Conservation (phyloP, 2,329 filamentous ascomycete genomes). For the Arthrobotrys sphaeroides region DNA sequence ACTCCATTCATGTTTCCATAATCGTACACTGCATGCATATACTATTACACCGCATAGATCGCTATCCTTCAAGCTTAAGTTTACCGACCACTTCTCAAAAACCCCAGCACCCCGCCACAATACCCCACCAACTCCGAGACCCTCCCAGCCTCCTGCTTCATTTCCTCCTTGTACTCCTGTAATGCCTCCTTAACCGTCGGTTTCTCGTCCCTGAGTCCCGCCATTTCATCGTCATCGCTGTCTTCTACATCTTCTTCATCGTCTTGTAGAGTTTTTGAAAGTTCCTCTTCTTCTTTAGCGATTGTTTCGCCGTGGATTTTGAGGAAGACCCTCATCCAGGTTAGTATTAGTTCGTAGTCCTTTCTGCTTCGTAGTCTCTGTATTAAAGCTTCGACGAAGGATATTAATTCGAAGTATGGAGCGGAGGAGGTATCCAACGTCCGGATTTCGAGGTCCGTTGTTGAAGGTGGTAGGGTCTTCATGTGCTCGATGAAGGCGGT, state of each 20-base stretch:
- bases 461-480: constrained; percentile 81
- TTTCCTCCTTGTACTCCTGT: constrained; percentile 74
- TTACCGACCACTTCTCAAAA: constrained; percentile 71
- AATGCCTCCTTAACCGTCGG: constrained; percentile 66
- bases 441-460: constrained; percentile 88
- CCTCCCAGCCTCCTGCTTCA: constrained; percentile 75
- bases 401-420: constrained; percentile 74
- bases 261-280: constrained; percentile 46
- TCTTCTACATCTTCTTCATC: constrained; percentile 60
- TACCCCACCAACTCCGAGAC: constrained; percentile 83
- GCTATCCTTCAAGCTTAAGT: not conserved
- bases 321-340: constrained; percentile 96
- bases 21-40: too few relatives aligned
- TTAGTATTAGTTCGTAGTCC: constrained; percentile 93
- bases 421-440: constrained; percentile 69
- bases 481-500: constrained; percentile 78
- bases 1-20: not conserved
- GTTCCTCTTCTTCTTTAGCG: constrained; percentile 56
- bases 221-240: constrained; percentile 61
- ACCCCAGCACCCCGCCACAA: constrained; percentile 84
- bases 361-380: constrained; percentile 72
- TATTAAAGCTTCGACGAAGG: constrained; percentile 84
- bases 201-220: constrained; percentile 18
- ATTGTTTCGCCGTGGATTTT: constrained; percentile 76
- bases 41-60: too few relatives aligned